These are phyloP conservation scores for Achlya hypogyna DNA, from an alignment of 352 stramenopile genomes.

Conservation along the genomic window DNA sequence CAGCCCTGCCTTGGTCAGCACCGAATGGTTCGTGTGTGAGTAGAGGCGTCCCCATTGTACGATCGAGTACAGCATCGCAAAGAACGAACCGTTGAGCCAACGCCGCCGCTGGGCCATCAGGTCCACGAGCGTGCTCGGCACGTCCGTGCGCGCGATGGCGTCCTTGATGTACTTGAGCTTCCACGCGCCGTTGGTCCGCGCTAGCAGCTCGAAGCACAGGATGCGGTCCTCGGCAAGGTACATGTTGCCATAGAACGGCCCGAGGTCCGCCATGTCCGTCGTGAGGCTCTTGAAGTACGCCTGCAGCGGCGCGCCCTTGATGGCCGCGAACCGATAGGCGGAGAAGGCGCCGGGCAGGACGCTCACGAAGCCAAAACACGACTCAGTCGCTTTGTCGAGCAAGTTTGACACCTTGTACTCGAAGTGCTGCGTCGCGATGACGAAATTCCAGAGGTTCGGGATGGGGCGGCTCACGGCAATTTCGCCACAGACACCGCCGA, in stretches of 20 bases:
- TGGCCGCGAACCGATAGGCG: slow-evolving; percentile 73
- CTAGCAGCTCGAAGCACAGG: slow-evolving; percentile 78
- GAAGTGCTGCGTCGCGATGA: slow-evolving; percentile 80
- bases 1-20: slow-evolving; percentile 44
- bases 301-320: slow-evolving; percentile 64
- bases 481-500: slow-evolving; percentile 73
- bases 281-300: slow-evolving; percentile 84
- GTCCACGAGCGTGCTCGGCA: slow-evolving; percentile 68
- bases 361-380: slow-evolving; percentile 81
- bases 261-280: slow-evolving; percentile 67
- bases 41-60: slow-evolving; percentile 79
- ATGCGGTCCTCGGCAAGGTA: slow-evolving; percentile 83
- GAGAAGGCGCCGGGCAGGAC: slow-evolving; percentile 80
- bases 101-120: slow-evolving; percentile 78
- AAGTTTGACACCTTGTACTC: slow-evolving; percentile 88
- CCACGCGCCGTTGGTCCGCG: slow-evolving; percentile 73
- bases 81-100: slow-evolving; percentile 83
- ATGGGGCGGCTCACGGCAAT: slow-evolving; percentile 73
- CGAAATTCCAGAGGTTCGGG: slow-evolving; percentile 78
- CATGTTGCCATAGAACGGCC: slow-evolving; percentile 82
- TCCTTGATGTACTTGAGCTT: slow-evolving; percentile 85
- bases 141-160: slow-evolving; percentile 71
- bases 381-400: slow-evolving; percentile 78
- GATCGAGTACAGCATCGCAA: slow-evolving; percentile 80
- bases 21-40: slow-evolving; percentile 69